Conservation (phyloP, 345 rosid species). For the Geranium rotundifolium region DNA sequence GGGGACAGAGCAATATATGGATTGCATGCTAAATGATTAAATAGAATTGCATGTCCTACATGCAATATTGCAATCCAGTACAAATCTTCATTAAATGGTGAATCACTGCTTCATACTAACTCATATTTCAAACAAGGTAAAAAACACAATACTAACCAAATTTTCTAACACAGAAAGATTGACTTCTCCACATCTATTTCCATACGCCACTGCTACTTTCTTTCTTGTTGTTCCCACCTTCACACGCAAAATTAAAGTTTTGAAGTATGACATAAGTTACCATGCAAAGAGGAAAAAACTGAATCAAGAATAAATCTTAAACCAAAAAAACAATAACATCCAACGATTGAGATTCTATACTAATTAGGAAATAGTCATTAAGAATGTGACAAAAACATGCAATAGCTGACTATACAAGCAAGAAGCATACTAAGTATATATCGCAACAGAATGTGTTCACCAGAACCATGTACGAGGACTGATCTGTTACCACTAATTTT, state of each 20-base stretch:
- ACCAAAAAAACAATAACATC: neutral
- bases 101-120: no score
- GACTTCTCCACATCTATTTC: conserved; percentile 71
- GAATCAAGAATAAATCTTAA: neutral
- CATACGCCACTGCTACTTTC: conserved; percentile 60
- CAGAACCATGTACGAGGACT: neutral
- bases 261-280: neutral
- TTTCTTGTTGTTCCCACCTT: conserved; percentile 85
- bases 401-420: neutral
- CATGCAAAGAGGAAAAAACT: neutral
- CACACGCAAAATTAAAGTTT: conserved; percentile 21
- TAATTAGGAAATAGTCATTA: neutral
- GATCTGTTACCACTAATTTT: neutral
- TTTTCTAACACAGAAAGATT: conserved; percentile 65
- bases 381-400: neutral
- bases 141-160: conserved; percentile 39
- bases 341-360: neutral
- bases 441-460: neutral
- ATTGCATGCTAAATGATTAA: no score
- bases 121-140: neutral
- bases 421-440: neutral
- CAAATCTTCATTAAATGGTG: no score
- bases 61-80: no score
- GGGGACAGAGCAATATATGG: no score
- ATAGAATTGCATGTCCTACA: no score